Evolutionary conservation across 2,329 filamentous ascomycete species (phyloP).

Genomic region (Calonectria honghensis): DNA sequence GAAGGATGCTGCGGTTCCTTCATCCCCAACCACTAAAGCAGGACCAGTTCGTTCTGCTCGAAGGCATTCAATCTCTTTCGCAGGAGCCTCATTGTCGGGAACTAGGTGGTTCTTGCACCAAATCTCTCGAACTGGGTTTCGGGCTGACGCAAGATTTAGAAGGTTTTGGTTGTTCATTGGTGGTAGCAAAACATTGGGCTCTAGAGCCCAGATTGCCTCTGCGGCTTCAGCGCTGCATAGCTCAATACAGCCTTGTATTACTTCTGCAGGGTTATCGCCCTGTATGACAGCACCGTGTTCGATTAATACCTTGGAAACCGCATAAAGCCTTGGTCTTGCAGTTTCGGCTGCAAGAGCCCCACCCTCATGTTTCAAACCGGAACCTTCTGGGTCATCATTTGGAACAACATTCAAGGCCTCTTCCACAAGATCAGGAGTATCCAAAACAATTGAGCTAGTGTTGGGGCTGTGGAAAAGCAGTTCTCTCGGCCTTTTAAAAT

Average conservation of each 20-base stretch:
- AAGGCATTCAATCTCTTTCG: not conserved
- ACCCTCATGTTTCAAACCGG: not conserved
- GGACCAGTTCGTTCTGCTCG: not conserved
- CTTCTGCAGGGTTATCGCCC: not conserved
- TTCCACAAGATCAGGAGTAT: not conserved
- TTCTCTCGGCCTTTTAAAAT: not conserved
- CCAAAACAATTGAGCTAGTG: too few species aligned
- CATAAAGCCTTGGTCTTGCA: not conserved
- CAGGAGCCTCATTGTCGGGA: not conserved
- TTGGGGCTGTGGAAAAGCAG: not conserved
- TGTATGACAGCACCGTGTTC: conserved; percentile 1
- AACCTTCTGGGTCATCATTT: not conserved
- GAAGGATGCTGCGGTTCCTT: not conserved
- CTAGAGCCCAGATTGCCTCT: not conserved
- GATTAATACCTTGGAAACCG: not conserved
- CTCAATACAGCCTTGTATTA: not conserved
- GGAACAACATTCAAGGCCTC: not conserved
- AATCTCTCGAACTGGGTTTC: not conserved
- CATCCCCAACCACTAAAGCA: not conserved
- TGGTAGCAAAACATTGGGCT: not conserved
- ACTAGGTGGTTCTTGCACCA: not conserved
- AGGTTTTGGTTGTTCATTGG: not conserved
- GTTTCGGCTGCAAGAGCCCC: not conserved
- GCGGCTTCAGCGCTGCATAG: not conserved
- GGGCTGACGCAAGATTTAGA: not conserved